Base-by-base conservation (phyloP, 257 asterid species). In the Nicotiana benthamiana region DNA sequence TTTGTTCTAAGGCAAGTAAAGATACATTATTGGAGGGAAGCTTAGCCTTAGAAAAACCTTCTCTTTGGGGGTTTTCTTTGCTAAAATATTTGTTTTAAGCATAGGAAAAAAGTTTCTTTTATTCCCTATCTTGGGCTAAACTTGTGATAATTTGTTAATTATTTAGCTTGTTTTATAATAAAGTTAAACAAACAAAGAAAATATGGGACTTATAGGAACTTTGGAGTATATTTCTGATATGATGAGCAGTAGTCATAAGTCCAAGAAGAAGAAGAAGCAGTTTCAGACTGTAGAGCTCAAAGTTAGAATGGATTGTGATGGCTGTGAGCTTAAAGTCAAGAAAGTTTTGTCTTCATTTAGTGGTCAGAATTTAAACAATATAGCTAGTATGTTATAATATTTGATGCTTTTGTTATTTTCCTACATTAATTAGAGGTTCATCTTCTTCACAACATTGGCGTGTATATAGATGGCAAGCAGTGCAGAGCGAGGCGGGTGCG, bases 241-340 rank as follows among this genome's bases (percentile, higher is more conserved):
- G 77, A 83, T 89, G 86, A 87, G 91, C 89, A 89, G 88, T 77
- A 43, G 78, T 8, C 91, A 84, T 6, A 89, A 83, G 60, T 82
- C 85, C 86, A 92, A 89, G 83, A 92, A 85, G 89, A 92, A 85
- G 90, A 93, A 40, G 75, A 65, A 91, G 82, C 97, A 89, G 79
- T 75, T 84, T 3, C 94, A 90, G 63, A 92, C 98, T 9, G 93
- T 92, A 12, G 83, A 89, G 59, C 91, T 93, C 85, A 93, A 93
- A 79, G 90, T 93, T 52, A 93, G 93, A 84, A 93, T 93, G 97
- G 98, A 93, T 54, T 93, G 98, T 86, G 96, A 90, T 85, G 98
- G 98, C 51, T 93, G 98, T 75, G 97, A 92, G 80, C 93, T 89
- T 48, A 92, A 90, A 89, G 97, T 93, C 90, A 90, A 90, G 89